These are phyloP conservation scores for Furcasterigmium furcatum DNA, from an alignment of 2,329 filamentous ascomycete genomes.

Conservation along the genomic window DNA sequence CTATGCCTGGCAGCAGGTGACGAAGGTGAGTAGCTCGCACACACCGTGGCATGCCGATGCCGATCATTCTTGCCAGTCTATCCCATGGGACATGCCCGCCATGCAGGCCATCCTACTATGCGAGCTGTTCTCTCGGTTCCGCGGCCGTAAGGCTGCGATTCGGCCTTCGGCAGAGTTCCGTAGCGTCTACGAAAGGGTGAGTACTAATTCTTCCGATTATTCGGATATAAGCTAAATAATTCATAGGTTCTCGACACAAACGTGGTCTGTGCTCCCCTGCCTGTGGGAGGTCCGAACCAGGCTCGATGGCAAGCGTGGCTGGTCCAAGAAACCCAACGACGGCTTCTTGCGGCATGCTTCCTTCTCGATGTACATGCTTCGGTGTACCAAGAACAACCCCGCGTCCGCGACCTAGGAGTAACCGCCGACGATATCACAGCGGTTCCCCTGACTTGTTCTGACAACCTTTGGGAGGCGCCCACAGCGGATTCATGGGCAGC, in stretches of 20 bases:
- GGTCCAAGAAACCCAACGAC: constrained; percentile 45
- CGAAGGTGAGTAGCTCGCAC: constrained; percentile 48
- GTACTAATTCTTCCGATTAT: constrained; percentile 12
- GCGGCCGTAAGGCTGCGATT: constrained; percentile 45
- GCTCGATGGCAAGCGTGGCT: constrained; percentile 51
- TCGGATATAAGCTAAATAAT: constrained; percentile 19
- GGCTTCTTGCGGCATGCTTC: constrained; percentile 55
- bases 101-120: constrained; percentile 54
- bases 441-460: constrained; percentile 43
- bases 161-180: constrained; percentile 46
- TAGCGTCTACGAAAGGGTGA: constrained; percentile 50
- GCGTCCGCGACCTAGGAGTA: constrained; percentile 14
- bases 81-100: constrained; percentile 44
- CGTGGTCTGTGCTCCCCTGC: constrained; percentile 18
- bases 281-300: constrained; percentile 18
- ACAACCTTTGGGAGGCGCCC: constrained; percentile 46
- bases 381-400: constrained; percentile 49
- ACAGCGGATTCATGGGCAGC: constrained; percentile 43
- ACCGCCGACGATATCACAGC: constrained; percentile 18
- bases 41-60: too few relatives aligned
- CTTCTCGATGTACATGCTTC: constrained; percentile 53
- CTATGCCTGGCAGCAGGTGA: constrained; percentile 46
- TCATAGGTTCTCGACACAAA: constrained; percentile 35
- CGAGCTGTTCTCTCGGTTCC: constrained; percentile 53
- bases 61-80: constrained; percentile 29